Base-by-base conservation (phyloP, 257 asterid genomes). In the Fraxinus cuspidata region DNA sequence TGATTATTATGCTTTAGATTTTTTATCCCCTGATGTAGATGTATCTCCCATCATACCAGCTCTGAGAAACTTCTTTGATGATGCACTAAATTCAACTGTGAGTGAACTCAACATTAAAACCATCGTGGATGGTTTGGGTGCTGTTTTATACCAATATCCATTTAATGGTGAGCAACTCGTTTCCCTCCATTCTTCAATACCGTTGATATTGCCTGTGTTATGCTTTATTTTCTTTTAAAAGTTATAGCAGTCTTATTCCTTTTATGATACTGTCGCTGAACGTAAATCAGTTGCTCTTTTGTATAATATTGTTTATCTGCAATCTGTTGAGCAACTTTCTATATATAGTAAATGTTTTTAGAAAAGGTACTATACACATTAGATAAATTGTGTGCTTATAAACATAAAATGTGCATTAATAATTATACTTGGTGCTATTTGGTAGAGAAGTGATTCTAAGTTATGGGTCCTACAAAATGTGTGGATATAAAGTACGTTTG, bases 11-110 rank as follows among this genome's bases (percentile, higher is more conserved):
- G 96, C 94, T 32, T 87, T 93, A 49, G 98, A 96, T 80, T 93
- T 96, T 78, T 88, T 96, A 82, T 81, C 97, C 82, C 97, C 97
- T 49, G 97, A 93, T 78, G 93, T 93, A 3, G 98, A 96, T 85
- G 98, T 93, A 78, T 72, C 98, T 81, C 99, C 99, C 71, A 93
- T 96, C 83, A 95, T 96, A 56, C 98, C 98, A 19, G 98, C 98
- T 80, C 81, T 96, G 35, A 88, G 88, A 79, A 73, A 79, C 84
- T 96, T 96, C 91, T 96, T 96, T 80, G 98, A 95, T 78, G 91
- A 87, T 83, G 99, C 97, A 25, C 91, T 96, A 63, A 93, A 87
- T 88, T 90, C 96, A 60, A 89, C 98, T 72, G 98, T 96, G 72
- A 93, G 97, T 32, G 99, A 96, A 88, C 97, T 96, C 84, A 96